Percentiles rank a stretch among this genome's conserved stretches.
Conservation (phyloP, 495 filamentous ascomycete species). For the Podospora pseudocomata region DNA sequence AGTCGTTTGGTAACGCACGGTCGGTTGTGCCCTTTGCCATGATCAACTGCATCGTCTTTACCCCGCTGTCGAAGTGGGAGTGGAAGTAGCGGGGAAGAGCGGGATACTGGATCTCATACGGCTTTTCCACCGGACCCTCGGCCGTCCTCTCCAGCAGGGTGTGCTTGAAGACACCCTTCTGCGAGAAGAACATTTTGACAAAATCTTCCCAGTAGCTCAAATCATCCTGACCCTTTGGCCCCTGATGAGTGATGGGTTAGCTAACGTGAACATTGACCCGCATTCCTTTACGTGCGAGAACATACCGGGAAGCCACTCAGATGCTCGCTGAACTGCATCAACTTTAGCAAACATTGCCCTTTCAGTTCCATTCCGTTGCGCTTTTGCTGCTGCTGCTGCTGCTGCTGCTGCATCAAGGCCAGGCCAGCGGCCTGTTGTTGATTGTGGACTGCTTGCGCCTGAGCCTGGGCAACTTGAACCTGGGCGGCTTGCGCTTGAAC, state of each 20-base stretch:
- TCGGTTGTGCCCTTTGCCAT: slow-evolving; percentile 58
- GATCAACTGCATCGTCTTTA: slow-evolving; percentile 73
- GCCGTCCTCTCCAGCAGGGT: slow-evolving; percentile 45
- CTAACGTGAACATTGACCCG: slow-evolving; percentile 12
- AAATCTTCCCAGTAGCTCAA: slow-evolving; percentile 69
- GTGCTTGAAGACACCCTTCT: slow-evolving; percentile 63
- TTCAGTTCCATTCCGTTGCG: slow-evolving; percentile 54
- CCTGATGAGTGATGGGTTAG: slow-evolving; percentile 35
- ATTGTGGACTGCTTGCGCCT: slow-evolving; percentile 14
- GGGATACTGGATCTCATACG: slow-evolving; percentile 72
- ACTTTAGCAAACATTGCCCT: slow-evolving; percentile 56
- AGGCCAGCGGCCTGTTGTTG: slow-evolving; percentile 26
- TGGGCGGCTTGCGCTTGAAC: slow-evolving; percentile 21
- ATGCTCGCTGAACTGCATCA: slow-evolving; percentile 68
- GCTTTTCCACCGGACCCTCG: slow-evolving; percentile 54
- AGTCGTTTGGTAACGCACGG: slow-evolving; percentile 53
- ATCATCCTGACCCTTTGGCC: slow-evolving; percentile 55
- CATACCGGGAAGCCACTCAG: slow-evolving; percentile 63
- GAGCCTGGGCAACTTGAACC: slow-evolving; percentile 10
- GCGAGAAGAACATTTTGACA: slow-evolving; percentile 72
- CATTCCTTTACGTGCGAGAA: slow-evolving; percentile 8
- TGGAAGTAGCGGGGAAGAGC: slow-evolving; percentile 76
- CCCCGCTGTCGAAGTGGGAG: slow-evolving; percentile 78
- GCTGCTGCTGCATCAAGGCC: slow-evolving; percentile 28
- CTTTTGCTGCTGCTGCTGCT: slow-evolving; percentile 36